Base-by-base conservation (phyloP, 179 eudicot species). In the Actinidia chinensis region DNA sequence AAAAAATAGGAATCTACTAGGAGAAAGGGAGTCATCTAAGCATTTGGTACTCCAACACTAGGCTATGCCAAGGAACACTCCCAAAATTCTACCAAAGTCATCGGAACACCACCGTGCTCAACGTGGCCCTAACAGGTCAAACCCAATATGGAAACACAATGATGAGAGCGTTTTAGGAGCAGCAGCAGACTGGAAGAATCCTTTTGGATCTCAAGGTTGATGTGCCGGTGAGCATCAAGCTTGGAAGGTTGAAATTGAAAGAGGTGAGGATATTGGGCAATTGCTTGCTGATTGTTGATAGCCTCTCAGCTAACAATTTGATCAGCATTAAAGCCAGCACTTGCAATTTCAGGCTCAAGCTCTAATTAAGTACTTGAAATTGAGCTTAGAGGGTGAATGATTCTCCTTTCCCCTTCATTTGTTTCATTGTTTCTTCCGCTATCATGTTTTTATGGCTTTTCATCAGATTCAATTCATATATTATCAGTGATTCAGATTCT, bases 1-100 rank as follows among this genome's bases (percentile, higher is more conserved):
- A 91, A 67, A 91, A 94, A 65, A 91, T 93, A 8, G 98, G 97
- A n/a, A 94, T 94, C 23, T 90, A 87, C 83, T 95, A 93, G 55
- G 85, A 88, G 65, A 88, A 86, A 82, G 97, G 97, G 67, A 93
- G 97, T 67, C 84, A 78, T 28, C 76, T 93, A 71, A 88, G 93
- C 17, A 97, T 91, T 17, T 94, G 91, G 96, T 93, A 94, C 83
- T 79, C 84, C 3, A 77, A 85, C 78, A 91, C 93, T 3, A 81
- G 83, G 75, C 89, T 94, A 3, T 94, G 98, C 76, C 81, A 79
- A 71, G 98, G 98, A 10, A 44, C 85, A 0, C 68, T 94, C 18
- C 97, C 94, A 0, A 82, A 20, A 67, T 94, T 92, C 79, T 94
- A 92, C 81, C 98, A 94, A 76, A 91, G 90, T 15, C 93, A 87